Base-by-base conservation (phyloP, 176 grass and related monocot species). In the Aechmea fasciata region DNA sequence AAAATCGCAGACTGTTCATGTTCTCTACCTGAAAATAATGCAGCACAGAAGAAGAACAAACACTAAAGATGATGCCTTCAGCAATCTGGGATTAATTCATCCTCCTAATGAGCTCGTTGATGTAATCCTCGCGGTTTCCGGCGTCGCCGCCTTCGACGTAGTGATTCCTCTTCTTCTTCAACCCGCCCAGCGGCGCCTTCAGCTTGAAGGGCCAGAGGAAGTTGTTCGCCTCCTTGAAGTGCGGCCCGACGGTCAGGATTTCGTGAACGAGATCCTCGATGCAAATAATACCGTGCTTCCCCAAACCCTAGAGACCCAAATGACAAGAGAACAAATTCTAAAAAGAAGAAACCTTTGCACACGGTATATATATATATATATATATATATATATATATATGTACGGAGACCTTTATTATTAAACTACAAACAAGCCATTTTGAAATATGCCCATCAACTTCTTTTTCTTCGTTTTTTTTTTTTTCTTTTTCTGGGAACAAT, bases 161-260 rank as follows among this genome's bases (percentile, higher is more conserved):
- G 78, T 81, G 82, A 69, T 84, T 84, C 70, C 83, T 91, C 75
- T 84, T 87, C 84, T 87, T 87, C 59, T 81, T 74, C 13, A 91
- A 65, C 14, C 89, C 79, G 19, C 85, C 80, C 0, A 87, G 64
- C 0, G 88, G 88, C 2, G 84, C 85, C 80, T 91, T 91, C 1
- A 87, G 71, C 81, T 91, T 91, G 73, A 91, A 91, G 2, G 89
- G 85, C 89, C 79, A 87, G 20, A 91, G 75, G 69, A 88, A 87
- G 71, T 80, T 84, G 83, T 85, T 91, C 20, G 81, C 85, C 75
- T 87, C 88, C 68, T 79, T 82, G 66, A 91, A 91, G 80, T 85
- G 80, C 59, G 85, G 85, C 0, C 88, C 88, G 0, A 91, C 71
- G 1, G 82, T 91, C 55, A 84, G 57, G 70, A 91, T 87, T 71